Base-by-base conservation (phyloP, 2,329 filamentous ascomycete genomes). In the Ceratocystiopsis brevicomis region DNA sequence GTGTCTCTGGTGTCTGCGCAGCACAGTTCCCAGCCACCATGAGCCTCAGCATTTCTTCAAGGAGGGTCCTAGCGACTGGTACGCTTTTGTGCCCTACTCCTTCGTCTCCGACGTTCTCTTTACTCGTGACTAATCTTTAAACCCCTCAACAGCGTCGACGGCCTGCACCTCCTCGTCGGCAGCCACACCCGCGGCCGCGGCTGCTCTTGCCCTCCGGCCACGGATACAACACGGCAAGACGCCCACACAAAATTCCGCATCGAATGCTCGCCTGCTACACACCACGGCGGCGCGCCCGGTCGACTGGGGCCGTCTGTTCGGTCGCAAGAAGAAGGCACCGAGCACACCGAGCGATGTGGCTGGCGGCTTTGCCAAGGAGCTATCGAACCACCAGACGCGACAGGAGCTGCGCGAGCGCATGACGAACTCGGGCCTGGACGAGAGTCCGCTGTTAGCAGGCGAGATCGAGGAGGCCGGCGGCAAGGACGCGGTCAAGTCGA, bases 371-470 rank as follows among this genome's bases (percentile, higher is more conserved):
- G 33, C 48, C 32, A 47, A 48, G 19, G 50, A 54, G 21, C 41
- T 58, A 8, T 38, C 53, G 32, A 53, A 58, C 39, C 53, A 61
- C n/a, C 46, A 55, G 14, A 51, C 50, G 15, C 55, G 57, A 36
- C 51, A 56, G 35, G 57, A 64, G 47, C 57, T 68, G 42, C 59
- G 67, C 51, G 57, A 64, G 49, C 53, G 62, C 49, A 63, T 68
- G 56, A 55, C 59, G 56, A 56, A 61, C 51, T 62, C 63, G 38
- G 61, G 63, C 14, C 57, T 66, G 38, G 48, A 45, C 32, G 60
- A 66, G 40, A 67, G 74, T 52, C 77, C 73, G 44, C 67, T 84
- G 52, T 73, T 82, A 51, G 73, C 79, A 45, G 69, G 80, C 43
- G 65, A 68, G 48, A 61, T 69, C 49, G 61, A 48, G 40, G 47